Evolutionary conservation across 139 green algal species (phyloP).

Genomic region (Dunaliella primolecta): DNA sequence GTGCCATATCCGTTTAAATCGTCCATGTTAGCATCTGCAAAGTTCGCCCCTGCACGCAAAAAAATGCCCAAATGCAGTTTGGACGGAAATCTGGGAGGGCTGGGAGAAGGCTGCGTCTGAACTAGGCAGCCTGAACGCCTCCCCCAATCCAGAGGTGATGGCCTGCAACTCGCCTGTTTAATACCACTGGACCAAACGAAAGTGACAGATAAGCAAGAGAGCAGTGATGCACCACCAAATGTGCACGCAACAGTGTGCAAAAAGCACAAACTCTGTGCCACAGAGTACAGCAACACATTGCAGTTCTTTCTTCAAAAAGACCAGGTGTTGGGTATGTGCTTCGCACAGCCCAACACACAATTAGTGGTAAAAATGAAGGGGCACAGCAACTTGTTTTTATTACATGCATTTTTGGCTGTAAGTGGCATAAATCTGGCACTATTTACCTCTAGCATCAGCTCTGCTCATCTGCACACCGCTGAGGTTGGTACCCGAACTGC

Average conservation of each 20-base stretch:
- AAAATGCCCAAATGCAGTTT: background rate
- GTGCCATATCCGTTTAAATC: constrained; percentile 47
- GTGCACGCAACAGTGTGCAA: too few species aligned
- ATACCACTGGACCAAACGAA: too few species aligned
- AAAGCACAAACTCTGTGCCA: background rate
- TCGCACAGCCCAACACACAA: background rate
- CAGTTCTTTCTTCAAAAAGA: background rate
- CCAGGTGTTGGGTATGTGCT: background rate
- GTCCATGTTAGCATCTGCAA: constrained; percentile 37
- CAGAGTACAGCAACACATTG: background rate
- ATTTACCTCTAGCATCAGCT: constrained; percentile 11
- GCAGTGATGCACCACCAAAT: too few species aligned
- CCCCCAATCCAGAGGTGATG: too few species aligned
- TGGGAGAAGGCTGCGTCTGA: background rate
- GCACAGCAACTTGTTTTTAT: background rate
- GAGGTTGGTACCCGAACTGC: background rate
- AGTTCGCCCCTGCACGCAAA: constrained; percentile 22
- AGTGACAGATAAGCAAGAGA: background rate
- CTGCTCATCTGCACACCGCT: constrained; percentile 12
- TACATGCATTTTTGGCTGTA: too few species aligned
- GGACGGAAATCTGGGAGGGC: background rate
- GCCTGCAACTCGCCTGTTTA: background rate
- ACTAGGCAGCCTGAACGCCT: background rate
- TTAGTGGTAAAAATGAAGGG: background rate
- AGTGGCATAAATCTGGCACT: too few species aligned